A percentile compares a stretch with the other conserved stretches of the same genome.
Evolutionary conservation across 768 basidiomycete genomes (phyloP).

Genomic region (Calocybe cyanea): DNA sequence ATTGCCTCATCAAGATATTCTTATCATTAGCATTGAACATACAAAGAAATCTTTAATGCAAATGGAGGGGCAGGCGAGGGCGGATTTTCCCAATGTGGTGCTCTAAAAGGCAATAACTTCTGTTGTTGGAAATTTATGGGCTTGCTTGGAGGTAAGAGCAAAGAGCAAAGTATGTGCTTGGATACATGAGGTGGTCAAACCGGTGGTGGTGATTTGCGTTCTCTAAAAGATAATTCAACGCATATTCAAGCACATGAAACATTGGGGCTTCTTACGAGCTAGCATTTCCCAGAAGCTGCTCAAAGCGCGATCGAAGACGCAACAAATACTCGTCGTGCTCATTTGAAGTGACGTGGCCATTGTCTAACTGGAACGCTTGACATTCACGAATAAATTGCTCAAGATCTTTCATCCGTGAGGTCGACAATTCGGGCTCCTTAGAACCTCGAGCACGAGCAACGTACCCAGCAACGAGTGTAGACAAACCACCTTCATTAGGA

Average conservation of each 20-base stretch:
- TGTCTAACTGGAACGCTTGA: slow-evolving; percentile 55
- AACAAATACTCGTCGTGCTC: slow-evolving; percentile 35
- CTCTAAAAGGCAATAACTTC: too few relatives aligned
- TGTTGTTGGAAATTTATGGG: too few relatives aligned
- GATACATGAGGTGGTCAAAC: too few relatives aligned
- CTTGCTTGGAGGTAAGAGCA: too few relatives aligned
- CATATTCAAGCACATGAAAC: neutral
- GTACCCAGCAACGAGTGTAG: slow-evolving; percentile 69
- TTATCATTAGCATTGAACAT: too few relatives aligned
- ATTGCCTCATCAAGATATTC: too few relatives aligned
- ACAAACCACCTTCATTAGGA: slow-evolving; percentile 46
- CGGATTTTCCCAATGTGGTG: too few relatives aligned
- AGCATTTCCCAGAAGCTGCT: slow-evolving; percentile 43
- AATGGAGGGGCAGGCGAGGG: too few relatives aligned
- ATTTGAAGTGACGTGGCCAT: slow-evolving; percentile 36
- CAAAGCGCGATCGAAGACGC: slow-evolving; percentile 37
- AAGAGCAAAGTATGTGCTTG: too few relatives aligned
- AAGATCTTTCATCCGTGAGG: slow-evolving; percentile 52
- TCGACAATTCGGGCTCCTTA: slow-evolving; percentile 64
- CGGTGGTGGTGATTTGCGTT: too few relatives aligned
- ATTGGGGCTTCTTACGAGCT: slow-evolving; percentile 28
- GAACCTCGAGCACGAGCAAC: slow-evolving; percentile 70
- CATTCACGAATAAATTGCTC: slow-evolving; percentile 66
- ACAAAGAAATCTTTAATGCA: too few relatives aligned
- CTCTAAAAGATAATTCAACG: too few relatives aligned